A percentile compares a stretch with the other conserved stretches of the same genome.
Evolutionary conservation across 169 alveolate species (phyloP).

Genomic region (Babesia ovis): DNA sequence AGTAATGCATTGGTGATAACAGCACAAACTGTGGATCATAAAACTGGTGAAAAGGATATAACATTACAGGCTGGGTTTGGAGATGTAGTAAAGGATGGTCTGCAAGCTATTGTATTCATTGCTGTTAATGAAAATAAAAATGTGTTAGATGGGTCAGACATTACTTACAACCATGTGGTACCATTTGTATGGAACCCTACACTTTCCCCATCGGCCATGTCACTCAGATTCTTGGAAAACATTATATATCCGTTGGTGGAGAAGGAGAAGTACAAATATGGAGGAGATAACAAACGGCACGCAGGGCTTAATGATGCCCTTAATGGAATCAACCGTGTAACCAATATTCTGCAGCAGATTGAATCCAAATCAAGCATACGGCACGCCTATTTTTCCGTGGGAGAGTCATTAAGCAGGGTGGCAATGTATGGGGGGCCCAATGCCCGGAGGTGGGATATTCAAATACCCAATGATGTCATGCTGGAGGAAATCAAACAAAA

Average conservation of each 20-base stretch:
- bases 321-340: constrained; percentile 10
- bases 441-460: constrained; percentile 19
- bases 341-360: constrained; percentile 3
- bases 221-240: constrained; percentile 2
- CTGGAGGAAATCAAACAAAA: constrained; percentile 42
- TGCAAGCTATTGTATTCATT: constrained; percentile 4
- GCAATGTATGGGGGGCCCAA: neutral
- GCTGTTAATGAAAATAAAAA: neutral
- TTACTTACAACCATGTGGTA: neutral
- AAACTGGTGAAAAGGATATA: neutral
- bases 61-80: neutral
- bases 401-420: constrained; percentile 14
- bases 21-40: neutral
- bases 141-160: neutral
- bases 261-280: neutral
- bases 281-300: constrained; percentile 8
- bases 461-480: constrained; percentile 31
- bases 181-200: constrained; percentile 11
- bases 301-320: constrained; percentile 5
- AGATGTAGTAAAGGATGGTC: neutral
- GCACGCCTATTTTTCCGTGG: constrained; percentile 8
- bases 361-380: constrained; percentile 3
- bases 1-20: constrained; percentile 4
- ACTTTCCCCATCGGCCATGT: neutral
- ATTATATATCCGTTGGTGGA: constrained; percentile 1